These are phyloP conservation scores for Leptodermis oblonga DNA, from an alignment of 257 asterid species.

Conservation along the genomic window DNA sequence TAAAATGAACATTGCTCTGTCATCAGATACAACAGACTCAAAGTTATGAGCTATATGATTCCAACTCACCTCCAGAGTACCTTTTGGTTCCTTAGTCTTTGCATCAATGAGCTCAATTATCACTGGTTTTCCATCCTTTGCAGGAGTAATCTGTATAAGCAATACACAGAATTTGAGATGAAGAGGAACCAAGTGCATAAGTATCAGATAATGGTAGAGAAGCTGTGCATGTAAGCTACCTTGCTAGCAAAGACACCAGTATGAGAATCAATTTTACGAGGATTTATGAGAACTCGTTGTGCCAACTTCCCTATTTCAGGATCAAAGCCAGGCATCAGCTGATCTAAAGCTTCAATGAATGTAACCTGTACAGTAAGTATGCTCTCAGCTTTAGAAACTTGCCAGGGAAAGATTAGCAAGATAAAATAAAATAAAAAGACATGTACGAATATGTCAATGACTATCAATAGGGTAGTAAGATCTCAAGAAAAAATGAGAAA, in stretches of 20 bases:
- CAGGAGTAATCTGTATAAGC: slow-evolving; percentile 74
- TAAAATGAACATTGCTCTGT: background rate
- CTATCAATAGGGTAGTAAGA: background rate
- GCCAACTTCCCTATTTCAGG: slow-evolving; percentile 94
- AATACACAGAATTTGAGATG: slow-evolving; percentile 7
- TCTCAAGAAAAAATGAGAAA: background rate
- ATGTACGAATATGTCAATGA: background rate
- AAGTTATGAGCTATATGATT: background rate
- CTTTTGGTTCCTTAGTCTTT: slow-evolving; percentile 92
- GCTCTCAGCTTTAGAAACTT: slow-evolving; percentile 29
- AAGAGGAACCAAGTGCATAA: background rate
- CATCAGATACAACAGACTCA: background rate
- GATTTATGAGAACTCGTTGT: slow-evolving; percentile 79
- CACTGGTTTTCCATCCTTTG: slow-evolving; percentile 95
- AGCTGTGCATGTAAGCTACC: slow-evolving; percentile 32
- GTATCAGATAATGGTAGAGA: background rate
- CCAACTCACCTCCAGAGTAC: slow-evolving; percentile 63
- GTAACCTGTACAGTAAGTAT: slow-evolving; percentile 59
- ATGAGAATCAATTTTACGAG: slow-evolving; percentile 79
- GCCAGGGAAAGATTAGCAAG: background rate
- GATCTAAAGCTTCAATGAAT: slow-evolving; percentile 87
- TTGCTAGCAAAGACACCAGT: slow-evolving; percentile 95
- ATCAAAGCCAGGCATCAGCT: slow-evolving; percentile 96
- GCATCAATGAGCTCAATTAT: slow-evolving; percentile 95
- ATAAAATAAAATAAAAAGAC: background rate